Percentiles rank a stretch among this genome's conserved stretches.
Conservation (phyloP, 176 grass and related monocot genomes). For the Otatea glauca region DNA sequence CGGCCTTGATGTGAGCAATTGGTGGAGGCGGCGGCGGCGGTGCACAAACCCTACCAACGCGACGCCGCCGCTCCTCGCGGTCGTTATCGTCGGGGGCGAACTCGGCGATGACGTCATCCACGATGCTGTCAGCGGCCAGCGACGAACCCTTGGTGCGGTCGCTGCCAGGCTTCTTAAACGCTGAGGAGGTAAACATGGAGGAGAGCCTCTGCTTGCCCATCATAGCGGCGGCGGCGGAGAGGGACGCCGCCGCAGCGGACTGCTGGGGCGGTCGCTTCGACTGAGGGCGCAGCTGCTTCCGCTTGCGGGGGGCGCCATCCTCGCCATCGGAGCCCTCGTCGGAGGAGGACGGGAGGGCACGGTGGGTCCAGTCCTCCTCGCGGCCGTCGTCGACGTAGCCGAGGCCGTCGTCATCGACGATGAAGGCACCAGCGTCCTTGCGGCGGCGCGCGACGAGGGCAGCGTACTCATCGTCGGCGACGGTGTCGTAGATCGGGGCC, state of each 20-base stretch:
- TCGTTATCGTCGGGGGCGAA: slow-evolving; percentile 80
- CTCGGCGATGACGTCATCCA: slow-evolving; percentile 87
- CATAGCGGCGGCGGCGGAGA: slow-evolving; percentile 52
- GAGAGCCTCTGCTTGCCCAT: slow-evolving; percentile 65
- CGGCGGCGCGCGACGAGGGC: slow-evolving; percentile 81
- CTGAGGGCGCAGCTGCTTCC: slow-evolving; percentile 53
- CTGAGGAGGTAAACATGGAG: slow-evolving; percentile 68
- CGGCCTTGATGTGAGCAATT: slow-evolving; percentile 37
- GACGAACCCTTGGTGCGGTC: slow-evolving; percentile 60
- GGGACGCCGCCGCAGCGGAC: slow-evolving; percentile 56
- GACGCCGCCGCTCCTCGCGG: slow-evolving; percentile 70
- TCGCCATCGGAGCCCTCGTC: slow-evolving; percentile 71
- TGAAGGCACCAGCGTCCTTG: slow-evolving; percentile 65
- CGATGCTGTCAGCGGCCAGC: slow-evolving; percentile 60
- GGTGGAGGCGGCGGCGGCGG: slow-evolving; percentile 28
- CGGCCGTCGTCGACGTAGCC: slow-evolving; percentile 90
- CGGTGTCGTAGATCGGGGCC: slow-evolving; percentile 89
- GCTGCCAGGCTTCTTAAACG: slow-evolving; percentile 64
- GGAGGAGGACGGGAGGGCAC: slow-evolving; percentile 57
- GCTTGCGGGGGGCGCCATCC: slow-evolving; percentile 42
- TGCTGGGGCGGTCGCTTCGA: slow-evolving; percentile 63
- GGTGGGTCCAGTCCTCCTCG: slow-evolving; percentile 92
- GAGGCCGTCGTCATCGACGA: slow-evolving; percentile 86
- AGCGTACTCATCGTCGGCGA: slow-evolving; percentile 80
- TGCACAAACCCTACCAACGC: slow-evolving; percentile 40